A percentile compares a stretch with the other conserved stretches of the same genome.
phyloP scores from a whole-genome alignment of 1,284 basidiomycete genomes.

The Pulchroboletus neoregius region DNA sequence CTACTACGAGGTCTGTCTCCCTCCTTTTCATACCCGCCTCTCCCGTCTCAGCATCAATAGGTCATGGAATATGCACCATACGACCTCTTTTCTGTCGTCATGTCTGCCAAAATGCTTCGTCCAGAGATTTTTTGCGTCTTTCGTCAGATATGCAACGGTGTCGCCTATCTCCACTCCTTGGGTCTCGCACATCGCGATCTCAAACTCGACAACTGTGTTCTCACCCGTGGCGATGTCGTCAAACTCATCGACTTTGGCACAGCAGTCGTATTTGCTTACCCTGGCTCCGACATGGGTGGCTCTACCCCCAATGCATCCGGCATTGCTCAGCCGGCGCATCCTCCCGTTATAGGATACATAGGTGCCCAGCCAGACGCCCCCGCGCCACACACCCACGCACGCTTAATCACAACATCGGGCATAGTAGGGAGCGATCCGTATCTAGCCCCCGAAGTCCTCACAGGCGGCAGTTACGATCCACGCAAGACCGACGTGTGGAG shows the following conservation, averaged over 20 bases:
- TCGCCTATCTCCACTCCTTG: slow-evolving; percentile 96
- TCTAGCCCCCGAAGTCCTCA: slow-evolving; percentile 95
- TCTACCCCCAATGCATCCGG: slow-evolving; percentile 16
- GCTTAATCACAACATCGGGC: slow-evolving; percentile 78
- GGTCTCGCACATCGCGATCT: slow-evolving; percentile 98
- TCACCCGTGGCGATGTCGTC: slow-evolving; percentile 91
- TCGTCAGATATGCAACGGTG: slow-evolving; percentile 96
- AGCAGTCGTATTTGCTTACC: slow-evolving; percentile 98
- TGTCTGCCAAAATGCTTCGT: slow-evolving; percentile 98
- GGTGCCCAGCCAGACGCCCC: slow-evolving; percentile 23
- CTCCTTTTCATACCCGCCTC: not conserved
- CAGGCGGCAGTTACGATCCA: slow-evolving; percentile 72
- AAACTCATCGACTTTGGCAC: slow-evolving; percentile 99
- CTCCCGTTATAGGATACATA: slow-evolving; percentile 24
- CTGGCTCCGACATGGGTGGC: slow-evolving; percentile 58
- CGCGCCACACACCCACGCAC: slow-evolving; percentile 38
- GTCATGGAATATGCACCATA: slow-evolving; percentile 99
- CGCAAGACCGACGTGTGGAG: slow-evolving; percentile 99
- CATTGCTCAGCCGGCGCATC: not conserved
- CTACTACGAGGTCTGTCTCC: slow-evolving; percentile 83
- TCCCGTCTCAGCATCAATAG: slow-evolving; percentile 39
- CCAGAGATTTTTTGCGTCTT: slow-evolving; percentile 99
- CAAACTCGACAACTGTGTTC: slow-evolving; percentile 99
- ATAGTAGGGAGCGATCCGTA: slow-evolving; percentile 98
- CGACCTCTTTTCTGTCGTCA: slow-evolving; percentile 98